Base-by-base conservation (phyloP, 1,284 basidiomycete genomes). In the Sanghuangporus baumii region DNA sequence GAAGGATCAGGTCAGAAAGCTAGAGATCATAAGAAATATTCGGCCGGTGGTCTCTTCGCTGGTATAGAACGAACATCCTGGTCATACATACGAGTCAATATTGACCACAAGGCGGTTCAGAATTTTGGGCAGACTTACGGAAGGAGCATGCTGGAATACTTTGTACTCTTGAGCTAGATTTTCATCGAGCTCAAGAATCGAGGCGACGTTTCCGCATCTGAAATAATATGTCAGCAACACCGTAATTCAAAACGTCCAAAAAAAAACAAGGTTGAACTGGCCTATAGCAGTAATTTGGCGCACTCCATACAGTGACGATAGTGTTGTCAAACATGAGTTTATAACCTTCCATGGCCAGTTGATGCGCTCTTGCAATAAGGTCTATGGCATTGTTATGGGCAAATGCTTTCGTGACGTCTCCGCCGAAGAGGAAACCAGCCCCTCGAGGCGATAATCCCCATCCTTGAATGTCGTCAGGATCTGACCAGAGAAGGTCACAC, bases 401-500 rank as follows among this genome's bases (percentile, higher is more conserved):
- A 73, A 99, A 99, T 20, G 80, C 76, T 73, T 93, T 90, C 5
- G 94, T 94, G 61, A 96, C 93, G 74, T 98, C 94, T 18, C 86
- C 88, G 50, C 96, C 96, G 71, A 99, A 99, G 46, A 98, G 82
- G 77, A 89, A 99, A 0, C 96, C 96, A 9, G 96, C 64, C 5
- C 64, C 64, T 16, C 64, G 64, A 12, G 64, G 64, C n/a, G 94
- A 97, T 67, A 99, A 80, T 41, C 96, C 95, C 96, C 96, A 98
- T 31, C 94, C 94, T 57, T 81, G 80, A 61, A 96, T 96, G 70
- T 97, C 94, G 73, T 99, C 96, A 41, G 96, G 97, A 80, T 99
- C 96, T 61, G 95, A 98, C 96, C 96, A 99, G 20, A 99, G 81
- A 6, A 99, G 78, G 76, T 99, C 97, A 72, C 96, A 99, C 96